Evolutionary conservation across 331 rosid species (phyloP).

Genomic region (Malus hybrid): DNA sequence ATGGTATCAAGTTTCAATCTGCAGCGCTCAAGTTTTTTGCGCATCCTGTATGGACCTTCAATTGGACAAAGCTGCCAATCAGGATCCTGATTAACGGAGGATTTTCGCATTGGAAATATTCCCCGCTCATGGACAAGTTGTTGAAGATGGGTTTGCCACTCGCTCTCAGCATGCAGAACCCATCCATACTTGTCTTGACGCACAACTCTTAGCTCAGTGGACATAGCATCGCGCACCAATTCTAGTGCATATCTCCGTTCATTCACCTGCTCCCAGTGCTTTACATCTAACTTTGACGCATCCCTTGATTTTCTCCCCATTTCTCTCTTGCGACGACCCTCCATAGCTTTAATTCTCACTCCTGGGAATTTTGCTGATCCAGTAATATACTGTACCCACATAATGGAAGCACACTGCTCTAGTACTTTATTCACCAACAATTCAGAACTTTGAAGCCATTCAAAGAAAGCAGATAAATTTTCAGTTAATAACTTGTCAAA

Average conservation of each 20-base stretch:
- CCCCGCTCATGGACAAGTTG: constrained; percentile 98
- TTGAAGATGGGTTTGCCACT: constrained; percentile 95
- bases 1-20: constrained; percentile 70
- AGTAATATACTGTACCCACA: constrained; percentile 96
- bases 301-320: constrained; percentile 85
- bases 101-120: constrained; percentile 65
- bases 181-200: constrained; percentile 99
- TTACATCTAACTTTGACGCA: constrained; percentile 64
- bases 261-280: constrained; percentile 96
- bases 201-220: constrained; percentile 94
- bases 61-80: constrained; percentile 99
- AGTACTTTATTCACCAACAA: constrained; percentile 64
- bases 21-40: constrained; percentile 91
- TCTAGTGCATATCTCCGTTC: constrained; percentile 95
- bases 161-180: constrained; percentile 99
- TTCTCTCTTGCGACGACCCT: constrained; percentile 93
- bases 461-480: constrained; percentile 65
- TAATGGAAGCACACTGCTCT: constrained; percentile 89
- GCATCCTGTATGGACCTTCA: constrained; percentile 99
- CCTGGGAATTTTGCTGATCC: constrained; percentile 96
- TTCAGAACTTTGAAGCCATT: constrained; percentile 75
- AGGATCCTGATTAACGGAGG: constrained; percentile 49
- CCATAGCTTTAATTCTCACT: constrained; percentile 91
- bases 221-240: constrained; percentile 87
- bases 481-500: constrained; percentile 86